phyloP scores from a whole-genome alignment of 2,329 filamentous ascomycete genomes.

The Fusarium mangiferae region DNA sequence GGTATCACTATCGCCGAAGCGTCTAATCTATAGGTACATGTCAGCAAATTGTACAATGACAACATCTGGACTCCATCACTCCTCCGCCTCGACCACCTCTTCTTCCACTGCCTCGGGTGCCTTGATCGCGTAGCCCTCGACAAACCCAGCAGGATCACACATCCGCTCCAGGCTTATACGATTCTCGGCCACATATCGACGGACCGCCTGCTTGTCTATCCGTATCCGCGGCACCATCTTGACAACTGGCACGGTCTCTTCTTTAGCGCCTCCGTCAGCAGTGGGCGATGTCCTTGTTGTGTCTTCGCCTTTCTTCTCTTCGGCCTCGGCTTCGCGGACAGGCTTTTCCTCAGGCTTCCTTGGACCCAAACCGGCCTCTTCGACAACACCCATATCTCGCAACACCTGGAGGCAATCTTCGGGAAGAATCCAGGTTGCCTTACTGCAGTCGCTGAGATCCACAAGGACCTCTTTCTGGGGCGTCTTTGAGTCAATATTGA shows the following conservation, averaged over 20 bases:
- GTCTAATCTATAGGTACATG: constrained; percentile 20
- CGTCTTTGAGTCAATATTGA: constrained; percentile 51
- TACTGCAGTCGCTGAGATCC: constrained; percentile 77
- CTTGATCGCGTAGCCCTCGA: constrained; percentile 71
- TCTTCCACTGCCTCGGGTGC: constrained; percentile 48
- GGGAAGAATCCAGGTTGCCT: constrained; percentile 82
- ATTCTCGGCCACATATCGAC: constrained; percentile 73
- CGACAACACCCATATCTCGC: constrained; percentile 80
- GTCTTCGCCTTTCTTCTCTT: constrained; percentile 38
- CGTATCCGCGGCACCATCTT: constrained; percentile 58
- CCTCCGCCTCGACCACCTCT: constrained; percentile 43
- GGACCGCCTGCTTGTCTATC: constrained; percentile 66
- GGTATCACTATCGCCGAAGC: constrained; percentile 41
- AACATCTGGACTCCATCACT: constrained; percentile 11
- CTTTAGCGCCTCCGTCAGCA: constrained; percentile 34
- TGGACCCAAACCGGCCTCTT: constrained; percentile 64
- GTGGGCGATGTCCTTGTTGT: constrained; percentile 4
- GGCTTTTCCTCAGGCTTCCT: constrained; percentile 47
- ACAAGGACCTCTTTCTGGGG: constrained; percentile 59
- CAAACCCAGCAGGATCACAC: constrained; percentile 80
- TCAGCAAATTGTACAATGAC: not conserved
- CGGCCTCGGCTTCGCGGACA: constrained; percentile 20
- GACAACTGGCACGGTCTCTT: constrained; percentile 44
- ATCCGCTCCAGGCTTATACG: constrained; percentile 71
- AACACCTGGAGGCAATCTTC: constrained; percentile 86